Evolutionary conservation across 2,329 filamentous ascomycete genomes (phyloP).

Genomic region (Paraphaeosphaeria sporulosa): DNA sequence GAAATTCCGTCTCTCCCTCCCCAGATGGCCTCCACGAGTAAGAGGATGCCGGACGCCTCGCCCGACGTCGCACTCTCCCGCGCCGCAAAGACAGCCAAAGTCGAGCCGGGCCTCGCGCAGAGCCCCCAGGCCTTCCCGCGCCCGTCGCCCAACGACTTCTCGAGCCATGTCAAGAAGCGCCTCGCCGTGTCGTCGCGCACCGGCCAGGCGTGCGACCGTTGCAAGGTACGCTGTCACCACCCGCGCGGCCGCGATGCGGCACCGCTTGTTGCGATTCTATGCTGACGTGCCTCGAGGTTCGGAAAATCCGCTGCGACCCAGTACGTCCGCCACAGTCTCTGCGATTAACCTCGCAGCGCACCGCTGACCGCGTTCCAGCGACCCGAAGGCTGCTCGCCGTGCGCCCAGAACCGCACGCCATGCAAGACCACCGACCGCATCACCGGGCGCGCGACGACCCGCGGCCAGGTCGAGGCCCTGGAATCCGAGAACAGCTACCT

Average conservation of each 20-base stretch:
- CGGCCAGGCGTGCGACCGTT: constrained; percentile 87
- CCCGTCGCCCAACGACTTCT: constrained; percentile 39
- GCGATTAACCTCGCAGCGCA: background rate
- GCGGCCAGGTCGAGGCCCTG: constrained; percentile 79
- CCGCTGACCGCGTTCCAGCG: constrained; percentile 43
- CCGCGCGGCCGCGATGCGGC: background rate
- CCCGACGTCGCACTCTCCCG: constrained; percentile 24
- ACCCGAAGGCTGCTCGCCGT: constrained; percentile 82
- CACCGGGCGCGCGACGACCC: constrained; percentile 78
- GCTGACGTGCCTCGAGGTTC: constrained; percentile 61
- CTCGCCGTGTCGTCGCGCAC: constrained; percentile 67
- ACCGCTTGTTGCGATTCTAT: background rate
- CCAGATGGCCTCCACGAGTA: background rate
- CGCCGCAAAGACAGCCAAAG: constrained; percentile 42
- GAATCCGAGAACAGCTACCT: constrained; percentile 76
- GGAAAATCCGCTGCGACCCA: constrained; percentile 88
- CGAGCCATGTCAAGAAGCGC: constrained; percentile 57
- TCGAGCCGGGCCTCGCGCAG: constrained; percentile 34
- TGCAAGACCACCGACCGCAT: constrained; percentile 89
- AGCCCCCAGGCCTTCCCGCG: constrained; percentile 23
- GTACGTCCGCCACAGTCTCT: background rate
- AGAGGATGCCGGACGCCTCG: constrained; percentile 2
- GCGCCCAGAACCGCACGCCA: constrained; percentile 75
- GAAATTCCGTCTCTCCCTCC: background rate
- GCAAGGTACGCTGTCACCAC: constrained; percentile 69